Evolutionary conservation across 257 asterid genomes (phyloP), one percentile per base, ranked within the genome.

Genomic region (Scutellaria baicalensis): DNA sequence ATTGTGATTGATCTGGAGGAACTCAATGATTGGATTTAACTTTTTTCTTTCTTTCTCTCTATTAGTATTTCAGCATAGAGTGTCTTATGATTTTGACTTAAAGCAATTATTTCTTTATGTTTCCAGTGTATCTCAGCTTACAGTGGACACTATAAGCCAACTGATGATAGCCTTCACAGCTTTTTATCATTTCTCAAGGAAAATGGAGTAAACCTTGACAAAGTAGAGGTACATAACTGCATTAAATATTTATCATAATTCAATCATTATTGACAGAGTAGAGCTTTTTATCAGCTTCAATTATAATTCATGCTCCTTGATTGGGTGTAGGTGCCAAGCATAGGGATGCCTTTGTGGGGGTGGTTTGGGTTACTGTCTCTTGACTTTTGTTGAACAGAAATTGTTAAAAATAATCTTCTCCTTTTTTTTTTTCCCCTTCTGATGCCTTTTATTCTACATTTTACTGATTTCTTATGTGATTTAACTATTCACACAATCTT

Each of bases 121-220:
- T 73, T 63, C 38, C 85, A 94, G 99, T 65, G 86, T 43, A 85
- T 94, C 74, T 94, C 97, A 70, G 87, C 99, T 64, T 94, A 91
- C 82, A 94, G 99, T 35, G 99, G 99, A 58, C 99, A 94, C 84
- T 94, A 94, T 78, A 89, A 80, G 78, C 99, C 99, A 64, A 88
- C 95, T 5, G 97, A 91, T 61, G 96, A 89, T 16, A 80, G 85
- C 79, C 91, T 91, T 20, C 83, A 83, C 66, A 66, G 76, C 78
- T 87, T 90, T 76, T 56, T 87, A 71, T 86, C 85, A 70, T 74
- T 80, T 78, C 88, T 93, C 77, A 77, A 79, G 80, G 95, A 84
- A 73, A 81, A 86, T 13, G 96, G 99, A 59, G 91, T 91, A 69
- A 72, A 91, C 79, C 82, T 84, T 60, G 87, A 81, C 43, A 71